Evolutionary conservation across 169 alveolate genomes (phyloP), one percentile per base, ranked within the genome.

Genomic region (Plasmodium inui): DNA sequence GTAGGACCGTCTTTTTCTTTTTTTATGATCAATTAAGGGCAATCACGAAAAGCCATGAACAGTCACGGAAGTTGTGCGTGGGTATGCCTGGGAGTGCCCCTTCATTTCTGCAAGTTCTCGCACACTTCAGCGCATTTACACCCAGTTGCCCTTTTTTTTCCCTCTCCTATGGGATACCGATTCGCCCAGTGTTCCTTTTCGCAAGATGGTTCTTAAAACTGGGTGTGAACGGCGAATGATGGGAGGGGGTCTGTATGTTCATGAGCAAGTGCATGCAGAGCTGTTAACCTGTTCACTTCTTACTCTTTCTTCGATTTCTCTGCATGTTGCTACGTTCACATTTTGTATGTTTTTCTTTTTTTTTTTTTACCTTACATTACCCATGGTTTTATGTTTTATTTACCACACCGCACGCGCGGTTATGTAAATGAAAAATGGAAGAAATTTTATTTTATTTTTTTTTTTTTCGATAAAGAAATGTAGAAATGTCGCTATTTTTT

Each of bases 401-500:
- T 67, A 0, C 17, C n/a, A 8, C 37, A 67, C 76, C 39, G 39
- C 6, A 67, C 76, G 22, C 39, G 12, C 37, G n/a, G 19, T 26
- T 28, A 67, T 67, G 76, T 10, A 67, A 67, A 67, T 67, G 2
- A 61, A 61, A 67, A 67, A 67, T 67, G 30, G 37, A 22, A 67
- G n/a, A 12, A 22, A 1, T 67, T n/a, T 5, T 17, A 4, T n/a
- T n/a, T 17, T 61, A n/a, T 19, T 19, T 26, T 26, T 26, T 67
- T 67, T 67, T 67, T 67, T 67, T 67, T 67, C 76, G 76, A 67
- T 14, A 67, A 67, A 26, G 17, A 5, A 67, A 26, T 67, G 76
- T 67, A 67, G 76, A 67, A 67, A 67, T 28, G 76, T 67, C 76
- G 76, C 37, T 67, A 67, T 50, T 67, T 67, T 67, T 22, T 67